These are phyloP conservation scores for Cadophora sp. DNA, from an alignment of 2,329 filamentous ascomycete genomes.

Conservation along the genomic window DNA sequence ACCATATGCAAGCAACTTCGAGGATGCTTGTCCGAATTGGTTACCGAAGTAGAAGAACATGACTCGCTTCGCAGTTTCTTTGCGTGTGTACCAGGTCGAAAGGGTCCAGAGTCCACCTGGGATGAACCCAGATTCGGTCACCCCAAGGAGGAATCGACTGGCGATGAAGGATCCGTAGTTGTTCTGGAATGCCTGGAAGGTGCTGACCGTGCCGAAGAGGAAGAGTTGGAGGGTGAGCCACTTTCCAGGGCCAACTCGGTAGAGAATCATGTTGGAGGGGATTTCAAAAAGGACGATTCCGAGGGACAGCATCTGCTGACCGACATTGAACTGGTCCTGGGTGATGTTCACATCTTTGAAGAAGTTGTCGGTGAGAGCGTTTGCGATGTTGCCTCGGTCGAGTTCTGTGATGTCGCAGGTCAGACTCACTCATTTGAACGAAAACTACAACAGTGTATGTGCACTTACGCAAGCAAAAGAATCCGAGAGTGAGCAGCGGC, in stretches of 20 bases:
- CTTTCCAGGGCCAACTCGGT: conserved; percentile 40
- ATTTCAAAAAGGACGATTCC: conserved; percentile 47
- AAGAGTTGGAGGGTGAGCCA: conserved; percentile 46
- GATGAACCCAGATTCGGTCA: conserved; percentile 60
- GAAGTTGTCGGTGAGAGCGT: conserved; percentile 45
- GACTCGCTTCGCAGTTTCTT: conserved; percentile 64
- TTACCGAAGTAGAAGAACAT: conserved; percentile 66
- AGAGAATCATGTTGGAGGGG: conserved; percentile 45
- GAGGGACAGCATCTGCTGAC: conserved; percentile 43
- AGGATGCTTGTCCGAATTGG: conserved; percentile 65
- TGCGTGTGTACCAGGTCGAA: conserved; percentile 68
- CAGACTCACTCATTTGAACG: neutral
- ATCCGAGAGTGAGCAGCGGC: conserved; percentile 21
- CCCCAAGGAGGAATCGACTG: conserved; percentile 55
- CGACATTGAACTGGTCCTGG: conserved; percentile 44
- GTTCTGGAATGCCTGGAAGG: conserved; percentile 49
- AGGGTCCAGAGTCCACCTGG: conserved; percentile 64
- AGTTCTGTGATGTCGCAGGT: conserved; percentile 26
- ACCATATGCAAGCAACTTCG: conserved; percentile 61
- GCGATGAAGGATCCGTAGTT: conserved; percentile 55
- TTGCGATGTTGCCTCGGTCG: conserved; percentile 46
- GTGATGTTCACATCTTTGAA: conserved; percentile 41
- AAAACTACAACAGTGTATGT: neutral
- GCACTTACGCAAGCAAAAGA: conserved; percentile 21
- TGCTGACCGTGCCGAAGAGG: conserved; percentile 46